A percentile compares a stretch with the other conserved stretches of the same genome.
Evolutionary conservation across 2,329 filamentous ascomycete genomes (phyloP).

Genomic region (Paecilomyces variotii): DNA sequence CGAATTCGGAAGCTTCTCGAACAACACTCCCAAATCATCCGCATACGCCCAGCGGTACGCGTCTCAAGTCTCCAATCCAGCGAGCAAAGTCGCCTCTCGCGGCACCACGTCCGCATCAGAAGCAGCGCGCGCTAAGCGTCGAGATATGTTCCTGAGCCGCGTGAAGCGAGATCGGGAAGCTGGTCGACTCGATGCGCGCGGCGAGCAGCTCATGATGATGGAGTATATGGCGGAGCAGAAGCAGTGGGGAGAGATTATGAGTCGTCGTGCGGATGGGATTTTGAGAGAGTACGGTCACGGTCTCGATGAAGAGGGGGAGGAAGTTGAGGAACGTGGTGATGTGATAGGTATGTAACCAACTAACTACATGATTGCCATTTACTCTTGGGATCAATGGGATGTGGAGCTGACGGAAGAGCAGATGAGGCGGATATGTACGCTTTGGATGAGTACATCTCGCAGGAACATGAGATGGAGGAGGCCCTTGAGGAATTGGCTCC

Average conservation of each 20-base stretch:
- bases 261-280: constrained; percentile 20
- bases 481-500: constrained; percentile 14
- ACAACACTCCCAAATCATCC: constrained; percentile 1
- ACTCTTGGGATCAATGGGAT: not conserved
- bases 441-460: constrained; percentile 27
- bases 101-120: constrained; percentile 13
- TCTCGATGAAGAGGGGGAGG: constrained; percentile 9
- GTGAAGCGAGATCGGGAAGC: constrained; percentile 33
- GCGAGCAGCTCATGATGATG: constrained; percentile 36
- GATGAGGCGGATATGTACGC: constrained; percentile 21
- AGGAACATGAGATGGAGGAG: constrained; percentile 26
- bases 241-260: constrained; percentile 33
- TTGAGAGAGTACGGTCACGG: constrained; percentile 9
- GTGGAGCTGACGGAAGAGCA: constrained; percentile 5
- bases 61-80: constrained; percentile 24
- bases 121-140: constrained; percentile 25
- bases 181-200: constrained; percentile 30
- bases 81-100: constrained; percentile 14
- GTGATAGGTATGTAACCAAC: constrained; percentile 9
- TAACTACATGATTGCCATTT: not conserved
- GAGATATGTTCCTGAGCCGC: constrained; percentile 34
- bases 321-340: constrained; percentile 16
- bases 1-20: not conserved
- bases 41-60: constrained; percentile 31
- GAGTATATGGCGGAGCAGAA: constrained; percentile 32